Evolutionary conservation across 108 stramenopile species (phyloP).

Genomic region (Cyclotella baltica): DNA sequence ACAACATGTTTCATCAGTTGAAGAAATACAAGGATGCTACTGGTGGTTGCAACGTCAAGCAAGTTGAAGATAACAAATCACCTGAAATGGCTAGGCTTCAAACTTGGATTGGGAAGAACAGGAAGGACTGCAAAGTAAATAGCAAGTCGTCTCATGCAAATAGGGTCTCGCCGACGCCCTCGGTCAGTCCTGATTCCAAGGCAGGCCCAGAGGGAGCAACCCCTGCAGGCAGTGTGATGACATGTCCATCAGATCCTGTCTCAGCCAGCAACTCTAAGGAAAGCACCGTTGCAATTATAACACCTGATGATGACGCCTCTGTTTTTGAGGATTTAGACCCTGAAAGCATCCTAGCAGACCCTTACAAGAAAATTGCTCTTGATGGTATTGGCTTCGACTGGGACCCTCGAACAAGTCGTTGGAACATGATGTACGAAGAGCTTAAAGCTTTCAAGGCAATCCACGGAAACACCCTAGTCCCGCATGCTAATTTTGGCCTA

Average conservation of each 20-base stretch:
- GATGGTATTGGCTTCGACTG: slow-evolving; percentile 53
- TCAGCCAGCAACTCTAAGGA: background rate
- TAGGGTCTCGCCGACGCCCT: background rate
- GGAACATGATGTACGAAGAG: slow-evolving; percentile 57
- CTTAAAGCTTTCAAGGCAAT: slow-evolving; percentile 17
- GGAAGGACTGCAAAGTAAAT: slow-evolving; percentile 33
- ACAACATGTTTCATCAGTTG: slow-evolving; percentile 53
- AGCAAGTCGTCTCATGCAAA: slow-evolving; percentile 17
- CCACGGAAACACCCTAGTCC: slow-evolving; percentile 39
- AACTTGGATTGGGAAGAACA: slow-evolving; percentile 36
- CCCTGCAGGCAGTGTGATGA: background rate
- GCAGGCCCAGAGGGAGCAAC: background rate
- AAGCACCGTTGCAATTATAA: background rate
- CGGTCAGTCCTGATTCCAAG: background rate
- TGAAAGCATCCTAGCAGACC: slow-evolving; percentile 49
- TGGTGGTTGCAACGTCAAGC: slow-evolving; percentile 50
- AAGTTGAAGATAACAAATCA: slow-evolving; percentile 30
- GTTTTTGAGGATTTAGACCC: slow-evolving; percentile 41
- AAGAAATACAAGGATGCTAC: slow-evolving; percentile 56
- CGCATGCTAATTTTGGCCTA: slow-evolving; percentile 50
- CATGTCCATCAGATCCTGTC: background rate
- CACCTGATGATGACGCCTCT: slow-evolving; percentile 14
- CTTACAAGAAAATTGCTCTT: slow-evolving; percentile 49
- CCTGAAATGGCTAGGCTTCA: slow-evolving; percentile 41
- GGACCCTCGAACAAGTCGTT: slow-evolving; percentile 50